phyloP scores from a whole-genome alignment of 208 protist genomes.

The Novymonas esmeraldas region DNA sequence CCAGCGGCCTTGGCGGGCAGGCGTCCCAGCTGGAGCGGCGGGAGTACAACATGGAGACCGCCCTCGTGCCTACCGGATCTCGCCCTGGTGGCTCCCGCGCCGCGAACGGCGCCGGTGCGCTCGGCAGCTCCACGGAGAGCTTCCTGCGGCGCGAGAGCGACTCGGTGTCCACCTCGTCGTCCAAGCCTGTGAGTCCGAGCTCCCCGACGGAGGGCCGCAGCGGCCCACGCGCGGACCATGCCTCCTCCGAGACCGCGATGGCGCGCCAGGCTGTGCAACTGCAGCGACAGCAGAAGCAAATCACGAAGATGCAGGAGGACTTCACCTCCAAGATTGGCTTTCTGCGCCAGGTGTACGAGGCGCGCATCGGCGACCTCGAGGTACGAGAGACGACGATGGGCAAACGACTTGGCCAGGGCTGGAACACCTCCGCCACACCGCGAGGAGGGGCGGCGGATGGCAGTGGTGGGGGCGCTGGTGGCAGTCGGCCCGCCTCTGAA shows the following conservation, averaged over 20 bases:
- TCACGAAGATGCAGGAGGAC: constrained; percentile 80
- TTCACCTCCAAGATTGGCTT: constrained; percentile 89
- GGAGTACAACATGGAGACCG: constrained; percentile 48
- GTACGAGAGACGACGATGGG: constrained; percentile 67
- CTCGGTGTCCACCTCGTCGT: not conserved
- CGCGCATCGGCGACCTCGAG: constrained; percentile 88
- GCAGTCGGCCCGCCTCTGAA: not conserved
- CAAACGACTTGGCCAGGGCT: constrained; percentile 15
- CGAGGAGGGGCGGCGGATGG: constrained; percentile 4
- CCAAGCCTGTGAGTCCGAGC: constrained; percentile 1
- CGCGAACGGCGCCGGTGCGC: not conserved
- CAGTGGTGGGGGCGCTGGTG: not conserved
- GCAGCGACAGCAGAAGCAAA: constrained; percentile 69
- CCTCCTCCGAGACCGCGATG: constrained; percentile 44
- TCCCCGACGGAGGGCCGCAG: constrained; percentile 9
- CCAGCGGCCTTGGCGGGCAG: not conserved
- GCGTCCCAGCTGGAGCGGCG: constrained; percentile 27
- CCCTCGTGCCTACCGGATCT: constrained; percentile 65
- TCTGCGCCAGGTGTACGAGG: constrained; percentile 91
- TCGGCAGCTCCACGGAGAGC: not conserved
- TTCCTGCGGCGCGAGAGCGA: not conserved
- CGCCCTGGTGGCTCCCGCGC: constrained; percentile 10
- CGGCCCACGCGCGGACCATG: constrained; percentile 31
- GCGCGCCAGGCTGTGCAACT: constrained; percentile 61
- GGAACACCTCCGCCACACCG: not conserved